phyloP scores from a whole-genome alignment of 2,329 filamentous ascomycete genomes.

The Pleurostoma richardsiae region DNA sequence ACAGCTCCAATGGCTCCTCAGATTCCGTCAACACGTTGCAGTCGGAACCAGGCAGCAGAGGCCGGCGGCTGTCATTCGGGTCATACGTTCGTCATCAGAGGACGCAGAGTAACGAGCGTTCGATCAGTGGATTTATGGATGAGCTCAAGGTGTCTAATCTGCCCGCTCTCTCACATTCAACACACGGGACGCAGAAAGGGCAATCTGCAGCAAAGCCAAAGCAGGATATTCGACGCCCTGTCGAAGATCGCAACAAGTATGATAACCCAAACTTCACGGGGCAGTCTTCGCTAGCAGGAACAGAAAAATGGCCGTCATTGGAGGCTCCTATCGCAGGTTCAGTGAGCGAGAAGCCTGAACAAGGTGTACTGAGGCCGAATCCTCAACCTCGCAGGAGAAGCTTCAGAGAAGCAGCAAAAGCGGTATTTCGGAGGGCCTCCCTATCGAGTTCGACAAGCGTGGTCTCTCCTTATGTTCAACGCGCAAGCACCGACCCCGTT shows the following conservation, averaged over 20 bases:
- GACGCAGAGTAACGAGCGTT: conserved; percentile 19
- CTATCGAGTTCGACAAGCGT: not conserved
- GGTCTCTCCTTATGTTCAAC: not conserved
- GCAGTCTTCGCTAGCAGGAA: too few relatives aligned
- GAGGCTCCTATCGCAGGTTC: too few relatives aligned
- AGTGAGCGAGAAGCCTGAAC: too few relatives aligned
- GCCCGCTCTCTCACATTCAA: too few relatives aligned
- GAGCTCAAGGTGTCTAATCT: conserved; percentile 6
- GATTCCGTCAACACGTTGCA: conserved; percentile 5
- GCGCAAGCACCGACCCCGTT: not conserved
- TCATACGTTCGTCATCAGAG: conserved; percentile 18
- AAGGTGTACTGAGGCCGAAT: not conserved
- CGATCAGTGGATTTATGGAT: conserved; percentile 17
- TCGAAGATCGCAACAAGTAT: too few relatives aligned
- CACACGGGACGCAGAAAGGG: too few relatives aligned
- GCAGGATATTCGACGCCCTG: too few relatives aligned
- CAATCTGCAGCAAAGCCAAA: too few relatives aligned
- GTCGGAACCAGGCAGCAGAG: conserved; percentile 7
- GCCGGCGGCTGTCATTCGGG: conserved; percentile 1
- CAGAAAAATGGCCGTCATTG: too few relatives aligned
- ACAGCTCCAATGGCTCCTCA: conserved; percentile 9
- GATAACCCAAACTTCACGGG: too few relatives aligned
- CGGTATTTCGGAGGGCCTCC: conserved; percentile 5
- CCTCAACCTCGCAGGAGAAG: conserved; percentile 4
- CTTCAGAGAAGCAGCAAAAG: conserved; percentile 10